Evolutionary conservation across 495 filamentous ascomycete species (phyloP).

Genomic region (Glonium stellatum): DNA sequence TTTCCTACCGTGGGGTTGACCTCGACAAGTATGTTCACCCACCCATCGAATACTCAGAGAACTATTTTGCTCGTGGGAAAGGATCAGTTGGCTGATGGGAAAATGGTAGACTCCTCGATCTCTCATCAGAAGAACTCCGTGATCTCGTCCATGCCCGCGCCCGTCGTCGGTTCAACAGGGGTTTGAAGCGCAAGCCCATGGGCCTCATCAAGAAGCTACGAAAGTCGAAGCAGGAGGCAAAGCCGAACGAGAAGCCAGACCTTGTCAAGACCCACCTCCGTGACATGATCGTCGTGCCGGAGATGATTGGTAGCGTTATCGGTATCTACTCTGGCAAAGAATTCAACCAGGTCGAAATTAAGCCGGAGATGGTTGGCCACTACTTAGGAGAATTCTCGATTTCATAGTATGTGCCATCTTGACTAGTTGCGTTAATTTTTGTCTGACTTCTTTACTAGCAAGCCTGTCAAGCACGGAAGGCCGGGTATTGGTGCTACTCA

Average conservation of each 20-base stretch:
- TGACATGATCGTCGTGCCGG: slow-evolving; percentile 98
- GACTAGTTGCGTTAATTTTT: neutral
- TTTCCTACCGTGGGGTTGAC: slow-evolving; percentile 98
- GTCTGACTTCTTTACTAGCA: slow-evolving; percentile 54
- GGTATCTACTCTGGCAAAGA: slow-evolving; percentile 99
- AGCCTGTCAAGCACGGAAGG: slow-evolving; percentile 99
- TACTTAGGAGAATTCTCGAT: slow-evolving; percentile 99
- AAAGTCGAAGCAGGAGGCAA: slow-evolving; percentile 99
- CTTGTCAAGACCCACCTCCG: slow-evolving; percentile 98
- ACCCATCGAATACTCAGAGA: slow-evolving; percentile 11
- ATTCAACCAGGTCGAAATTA: slow-evolving; percentile 99
- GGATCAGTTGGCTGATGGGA: neutral
- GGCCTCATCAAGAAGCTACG: slow-evolving; percentile 99
- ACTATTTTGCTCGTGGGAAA: neutral
- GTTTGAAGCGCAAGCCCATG: slow-evolving; percentile 99
- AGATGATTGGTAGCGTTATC: slow-evolving; percentile 98
- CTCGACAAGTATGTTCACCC: slow-evolving; percentile 81
- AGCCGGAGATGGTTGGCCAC: slow-evolving; percentile 99
- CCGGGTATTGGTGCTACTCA: slow-evolving; percentile 99
- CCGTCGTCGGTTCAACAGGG: slow-evolving; percentile 97
- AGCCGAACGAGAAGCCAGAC: slow-evolving; percentile 99
- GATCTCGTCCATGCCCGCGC: slow-evolving; percentile 98
- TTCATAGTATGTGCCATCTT: slow-evolving; percentile 73
- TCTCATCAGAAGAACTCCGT: slow-evolving; percentile 95
- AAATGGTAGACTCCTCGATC: slow-evolving; percentile 77